Percentiles rank a stretch among this genome's conserved stretches.
Conservation (phyloP, 2,329 filamentous ascomycete genomes). For the Nannizzia gypsea region DNA sequence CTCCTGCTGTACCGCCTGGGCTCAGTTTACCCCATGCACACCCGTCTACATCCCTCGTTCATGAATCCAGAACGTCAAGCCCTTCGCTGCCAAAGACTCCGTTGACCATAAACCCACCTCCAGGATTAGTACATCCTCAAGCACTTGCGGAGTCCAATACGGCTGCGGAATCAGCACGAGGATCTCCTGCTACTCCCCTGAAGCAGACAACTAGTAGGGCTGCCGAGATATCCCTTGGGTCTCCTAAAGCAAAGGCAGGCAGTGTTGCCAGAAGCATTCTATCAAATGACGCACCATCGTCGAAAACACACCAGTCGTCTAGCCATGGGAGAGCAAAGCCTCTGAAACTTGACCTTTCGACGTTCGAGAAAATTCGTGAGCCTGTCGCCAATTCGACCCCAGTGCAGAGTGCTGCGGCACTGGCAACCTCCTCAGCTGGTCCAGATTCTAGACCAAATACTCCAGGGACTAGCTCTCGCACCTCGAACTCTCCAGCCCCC, state of each 20-base stretch:
- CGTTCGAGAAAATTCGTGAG: slow-evolving; percentile 12
- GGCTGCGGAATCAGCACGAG: slow-evolving; percentile 17
- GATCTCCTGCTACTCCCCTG: slow-evolving; percentile 15
- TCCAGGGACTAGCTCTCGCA: slow-evolving; percentile 30
- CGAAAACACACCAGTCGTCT: slow-evolving; percentile 1
- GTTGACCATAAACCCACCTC: slow-evolving; percentile 12
- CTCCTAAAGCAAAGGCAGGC: slow-evolving; percentile 26
- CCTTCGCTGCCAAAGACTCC: slow-evolving; percentile 7
- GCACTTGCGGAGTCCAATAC: slow-evolving; percentile 12
- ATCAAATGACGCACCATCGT: slow-evolving; percentile 4
- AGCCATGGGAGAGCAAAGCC: slow-evolving; percentile 22
- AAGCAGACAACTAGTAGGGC: slow-evolving; percentile 22
- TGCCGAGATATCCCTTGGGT: slow-evolving; percentile 32
- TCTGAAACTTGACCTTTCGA: slow-evolving; percentile 25
- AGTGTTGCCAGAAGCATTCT: neutral
- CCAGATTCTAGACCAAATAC: slow-evolving; percentile 40
- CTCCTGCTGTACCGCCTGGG: slow-evolving; percentile 31
- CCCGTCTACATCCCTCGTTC: slow-evolving; percentile 25
- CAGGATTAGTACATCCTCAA: slow-evolving; percentile 24
- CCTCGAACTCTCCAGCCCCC: slow-evolving; percentile 28
- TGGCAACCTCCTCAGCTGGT: slow-evolving; percentile 22
- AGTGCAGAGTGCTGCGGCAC: slow-evolving; percentile 16
- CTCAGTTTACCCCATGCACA: slow-evolving; percentile 33
- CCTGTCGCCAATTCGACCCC: slow-evolving; percentile 19
- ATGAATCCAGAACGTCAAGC: slow-evolving; percentile 19